phyloP scores from a whole-genome alignment of 495 filamentous ascomycete genomes.

The Daldinia vernicosa region DNA sequence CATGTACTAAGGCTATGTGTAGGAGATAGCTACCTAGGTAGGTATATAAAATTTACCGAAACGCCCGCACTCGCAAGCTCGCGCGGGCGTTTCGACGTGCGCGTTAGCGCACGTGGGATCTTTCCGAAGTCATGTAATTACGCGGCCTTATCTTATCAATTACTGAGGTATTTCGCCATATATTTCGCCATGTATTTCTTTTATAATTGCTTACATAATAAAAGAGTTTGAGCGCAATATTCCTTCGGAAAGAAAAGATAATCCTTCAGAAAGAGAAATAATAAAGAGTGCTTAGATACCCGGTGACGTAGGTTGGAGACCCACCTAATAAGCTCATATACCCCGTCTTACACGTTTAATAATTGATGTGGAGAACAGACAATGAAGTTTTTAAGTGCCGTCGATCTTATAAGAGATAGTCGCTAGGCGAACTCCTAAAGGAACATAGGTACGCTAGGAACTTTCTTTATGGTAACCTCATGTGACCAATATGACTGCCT shows the following conservation, averaged over 20 bases:
- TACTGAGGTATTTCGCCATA: no score
- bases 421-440: not conserved
- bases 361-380: not conserved
- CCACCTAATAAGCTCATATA: conserved; percentile 7
- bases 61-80: no score
- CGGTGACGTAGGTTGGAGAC: not conserved
- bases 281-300: not conserved
- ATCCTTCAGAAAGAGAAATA: not conserved
- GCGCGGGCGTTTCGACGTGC: no score
- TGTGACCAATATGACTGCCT: conserved; percentile 1
- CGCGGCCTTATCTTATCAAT: no score
- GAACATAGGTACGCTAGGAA: not conserved
- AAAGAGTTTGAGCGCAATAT: no score
- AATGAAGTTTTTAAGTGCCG: not conserved
- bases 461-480: not conserved
- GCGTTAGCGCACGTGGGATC: no score
- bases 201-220: no score
- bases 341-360: not conserved
- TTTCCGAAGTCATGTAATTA: no score
- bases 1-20: not conserved
- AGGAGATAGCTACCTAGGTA: no score
- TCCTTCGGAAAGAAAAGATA: no score
- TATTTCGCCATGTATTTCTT: no score
- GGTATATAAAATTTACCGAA: no score
- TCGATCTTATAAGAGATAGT: not conserved